Base-by-base conservation (phyloP, 805 yeast species). In the Kazachstania bromeliacearum region DNA sequence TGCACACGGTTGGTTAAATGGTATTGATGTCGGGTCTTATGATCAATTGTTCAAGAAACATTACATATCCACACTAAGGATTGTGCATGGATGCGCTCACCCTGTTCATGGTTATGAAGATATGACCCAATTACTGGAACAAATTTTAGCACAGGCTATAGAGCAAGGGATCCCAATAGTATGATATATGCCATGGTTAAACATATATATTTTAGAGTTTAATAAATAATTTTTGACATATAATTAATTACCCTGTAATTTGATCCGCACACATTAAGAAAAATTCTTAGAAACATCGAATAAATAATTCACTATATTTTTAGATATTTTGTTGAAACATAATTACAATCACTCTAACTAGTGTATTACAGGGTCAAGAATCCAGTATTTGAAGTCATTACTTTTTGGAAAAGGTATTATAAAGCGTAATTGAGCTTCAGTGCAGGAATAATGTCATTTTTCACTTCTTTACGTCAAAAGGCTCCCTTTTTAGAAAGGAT, bases 11-110 rank as follows among this genome's bases (percentile, higher is more conserved):
- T 73, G 78, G 79, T 49, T 69, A 30, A 70, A 68, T 37, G 70
- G 73, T 7, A 67, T 74, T n/a, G 63, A 72, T 37, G 54, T 75
- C 26, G 80, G 80, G 0, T 64, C 68, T 21, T 73, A 68, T 41
- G 71, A 75, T 13, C 64, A 70, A 5, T 43, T 74, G 15, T 70
- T 76, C 38, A 56, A 67, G 27, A 66, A 67, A 3, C 81, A 76
- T 43, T 76, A 66, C 44, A 36, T 75, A 2, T 57, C 64, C 19
- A 73, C 79, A 0, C 46, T 75, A 36, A 52, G 66, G 2, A 50
- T 75, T 10, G 43, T 75, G 3, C 43, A 73, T 16, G 68, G 66
- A 28, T 64, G 74, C 17, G 70, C 78, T 0, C 63, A 66, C 39
- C 78, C 78, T 0, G 57, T 55, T 7, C 47, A 54, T 35, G 67